Base-by-base conservation (phyloP, 2,329 filamentous ascomycete genomes). In the Aschersonia sp. region DNA sequence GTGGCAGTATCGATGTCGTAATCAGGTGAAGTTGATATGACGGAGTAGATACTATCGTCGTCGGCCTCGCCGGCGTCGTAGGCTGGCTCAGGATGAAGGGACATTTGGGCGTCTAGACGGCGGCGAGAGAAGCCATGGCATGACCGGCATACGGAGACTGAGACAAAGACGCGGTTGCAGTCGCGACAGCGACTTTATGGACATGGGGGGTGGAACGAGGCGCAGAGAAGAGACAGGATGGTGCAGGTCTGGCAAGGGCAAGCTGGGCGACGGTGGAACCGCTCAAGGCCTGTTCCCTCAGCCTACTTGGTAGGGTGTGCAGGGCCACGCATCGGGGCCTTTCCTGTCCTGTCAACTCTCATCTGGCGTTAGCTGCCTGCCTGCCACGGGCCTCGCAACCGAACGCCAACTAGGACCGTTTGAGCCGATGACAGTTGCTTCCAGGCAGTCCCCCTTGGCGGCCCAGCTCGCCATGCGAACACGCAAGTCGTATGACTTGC, bases 41-140 rank as follows among this genome's bases (percentile, higher is more conserved):
- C 47, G 30, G 61, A 64, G 48, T 59, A 60, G 46, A 59, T 61
- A 41, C 47, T 51, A 32, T 55, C 51, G 45, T 55, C 55, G 45
- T 56, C 58, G 50, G 32, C 50, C 31, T 47, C 47, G 47, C 47
- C 31, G 47, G 20, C 44, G 10, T 49, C 47, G 49, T 40, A 43
- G n/a, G 44, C 44, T 35, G 43, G 49, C 45, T 44, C 30, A 6
- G 9, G 45, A 31, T 41, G 43, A 29, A 47, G 47, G 52, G 50
- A 52, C 47, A 50, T 53, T 45, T 44, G 46, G 29, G 44, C 47
- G 45, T 41, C 47, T 35, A 41, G 41, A 38, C 4, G 35, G 47
- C 31, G 38, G 47, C 31, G 38, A 45, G 42, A 45, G 48, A 45
- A 41, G 49, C 47, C 49, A 46, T 47, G 49, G 31, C 45, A 51